These are phyloP conservation scores for Amanita thiersii DNA, from an alignment of 768 basidiomycete genomes.

Conservation along the genomic window DNA sequence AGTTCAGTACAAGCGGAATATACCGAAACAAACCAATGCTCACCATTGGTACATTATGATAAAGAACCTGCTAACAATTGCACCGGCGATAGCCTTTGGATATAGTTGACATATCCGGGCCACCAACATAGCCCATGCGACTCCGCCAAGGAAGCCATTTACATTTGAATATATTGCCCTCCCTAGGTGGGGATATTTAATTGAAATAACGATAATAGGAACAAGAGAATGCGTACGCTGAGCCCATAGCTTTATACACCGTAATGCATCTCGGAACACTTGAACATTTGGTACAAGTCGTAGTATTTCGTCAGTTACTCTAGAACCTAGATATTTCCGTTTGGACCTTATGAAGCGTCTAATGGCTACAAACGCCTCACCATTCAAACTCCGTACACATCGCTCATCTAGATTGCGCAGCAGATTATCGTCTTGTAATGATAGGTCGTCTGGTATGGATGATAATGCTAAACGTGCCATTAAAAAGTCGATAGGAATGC, in stretches of 20 bases:
- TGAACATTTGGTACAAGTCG: slow-evolving; percentile 90
- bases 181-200: slow-evolving; percentile 33
- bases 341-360: slow-evolving; percentile 3
- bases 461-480: slow-evolving; percentile 86
- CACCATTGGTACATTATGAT: slow-evolving; percentile 98
- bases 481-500: slow-evolving; percentile 89
- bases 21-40: slow-evolving; percentile 16
- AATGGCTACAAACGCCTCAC: slow-evolving; percentile 49
- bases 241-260: slow-evolving; percentile 98
- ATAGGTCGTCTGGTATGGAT: slow-evolving; percentile 86
- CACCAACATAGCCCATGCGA: slow-evolving; percentile 98
- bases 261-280: slow-evolving; percentile 89
- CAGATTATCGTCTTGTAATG: slow-evolving; percentile 85
- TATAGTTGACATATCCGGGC: slow-evolving; percentile 98
- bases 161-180: slow-evolving; percentile 98
- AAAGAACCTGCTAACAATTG: slow-evolving; percentile 96
- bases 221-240: slow-evolving; percentile 52
- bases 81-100: slow-evolving; percentile 89
- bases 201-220: background rate
- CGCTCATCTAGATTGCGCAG: slow-evolving; percentile 90
- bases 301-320: slow-evolving; percentile 93
- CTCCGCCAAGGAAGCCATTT: slow-evolving; percentile 95
- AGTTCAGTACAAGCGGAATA: slow-evolving; percentile 7
- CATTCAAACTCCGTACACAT: slow-evolving; percentile 79
- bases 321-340: slow-evolving; percentile 54